Conservation (phyloP, 345 rosid species). For the Sisymbrium altissimum region DNA sequence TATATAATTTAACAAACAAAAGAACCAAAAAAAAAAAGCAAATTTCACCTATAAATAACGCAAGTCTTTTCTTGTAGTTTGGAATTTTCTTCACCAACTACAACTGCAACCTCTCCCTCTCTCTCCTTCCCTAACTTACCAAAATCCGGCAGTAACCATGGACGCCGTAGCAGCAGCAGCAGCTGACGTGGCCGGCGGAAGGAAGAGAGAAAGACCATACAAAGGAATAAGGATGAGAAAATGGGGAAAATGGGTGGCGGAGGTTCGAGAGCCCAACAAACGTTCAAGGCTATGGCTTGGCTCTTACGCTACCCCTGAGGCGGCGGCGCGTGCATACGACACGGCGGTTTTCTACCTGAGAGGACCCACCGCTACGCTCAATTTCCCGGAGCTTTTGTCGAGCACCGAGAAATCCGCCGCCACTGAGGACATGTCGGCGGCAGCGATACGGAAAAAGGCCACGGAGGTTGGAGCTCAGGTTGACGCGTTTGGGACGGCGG, state of each 20-base stretch:
- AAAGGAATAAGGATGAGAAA: constrained; percentile 99
- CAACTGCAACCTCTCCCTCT: neutral
- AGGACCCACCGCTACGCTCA: constrained; percentile 72
- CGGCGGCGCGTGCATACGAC: constrained; percentile 96
- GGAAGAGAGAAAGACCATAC: constrained; percentile 52
- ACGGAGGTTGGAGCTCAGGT: constrained; percentile 87
- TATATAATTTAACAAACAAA: neutral
- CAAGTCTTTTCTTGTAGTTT: constrained; percentile 5
- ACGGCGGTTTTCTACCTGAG: constrained; percentile 83
- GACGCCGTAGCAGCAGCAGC: constrained; percentile 24
- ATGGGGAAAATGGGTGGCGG: constrained; percentile 99
- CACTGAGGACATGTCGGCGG: constrained; percentile 65
- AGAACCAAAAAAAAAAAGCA: neutral
- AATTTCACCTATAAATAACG: neutral
- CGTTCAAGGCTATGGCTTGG: constrained; percentile 96
- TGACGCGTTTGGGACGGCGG: constrained; percentile 58
- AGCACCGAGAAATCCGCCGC: constrained; percentile 38
- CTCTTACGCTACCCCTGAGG: constrained; percentile 82
- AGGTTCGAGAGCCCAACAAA: constrained; percentile 92
- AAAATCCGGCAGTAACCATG: neutral
- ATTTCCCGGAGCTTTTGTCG: constrained; percentile 69
- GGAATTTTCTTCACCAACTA: constrained; percentile 20
- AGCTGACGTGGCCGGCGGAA: constrained; percentile 18
- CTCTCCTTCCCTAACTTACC: neutral
- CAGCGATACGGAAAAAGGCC: constrained; percentile 69